Evolutionary conservation across 2,329 filamentous ascomycete species (phyloP).

Genomic region (Diaporthe amygdali): DNA sequence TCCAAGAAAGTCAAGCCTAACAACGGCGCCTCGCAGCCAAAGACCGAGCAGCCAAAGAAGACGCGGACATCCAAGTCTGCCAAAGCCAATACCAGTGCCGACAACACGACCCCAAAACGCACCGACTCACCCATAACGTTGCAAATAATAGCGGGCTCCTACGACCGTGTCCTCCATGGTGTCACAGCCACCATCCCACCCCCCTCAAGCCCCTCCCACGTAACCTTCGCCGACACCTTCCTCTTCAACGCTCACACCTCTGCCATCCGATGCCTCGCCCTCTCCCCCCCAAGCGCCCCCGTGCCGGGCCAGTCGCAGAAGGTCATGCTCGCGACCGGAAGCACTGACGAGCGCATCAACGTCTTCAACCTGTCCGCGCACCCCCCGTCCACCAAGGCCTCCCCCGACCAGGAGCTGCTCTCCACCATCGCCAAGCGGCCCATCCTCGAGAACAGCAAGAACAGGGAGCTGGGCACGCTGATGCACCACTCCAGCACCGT

Average conservation of each 20-base stretch:
- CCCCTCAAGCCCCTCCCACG: slow-evolving; percentile 37
- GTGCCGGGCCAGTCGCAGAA: slow-evolving; percentile 73
- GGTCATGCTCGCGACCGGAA: slow-evolving; percentile 86
- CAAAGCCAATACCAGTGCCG: slow-evolving; percentile 27
- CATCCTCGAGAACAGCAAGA: slow-evolving; percentile 83
- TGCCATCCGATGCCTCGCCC: slow-evolving; percentile 84
- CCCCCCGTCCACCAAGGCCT: slow-evolving; percentile 58
- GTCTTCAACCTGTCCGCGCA: slow-evolving; percentile 85
- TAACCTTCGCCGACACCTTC: slow-evolving; percentile 88
- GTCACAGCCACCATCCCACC: slow-evolving; percentile 75
- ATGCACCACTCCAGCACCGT: slow-evolving; percentile 86
- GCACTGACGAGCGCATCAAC: slow-evolving; percentile 94
- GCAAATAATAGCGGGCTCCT: slow-evolving; percentile 91
- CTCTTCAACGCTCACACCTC: slow-evolving; percentile 94
- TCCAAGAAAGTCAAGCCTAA: slow-evolving; percentile 19
- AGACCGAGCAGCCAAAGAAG: slow-evolving; percentile 18
- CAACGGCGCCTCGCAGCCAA: neutral
- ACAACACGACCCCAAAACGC: slow-evolving; percentile 51
- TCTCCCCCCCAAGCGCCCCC: slow-evolving; percentile 76
- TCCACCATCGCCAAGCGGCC: slow-evolving; percentile 73
- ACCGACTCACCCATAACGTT: slow-evolving; percentile 49
- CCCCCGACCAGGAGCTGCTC: slow-evolving; percentile 58
- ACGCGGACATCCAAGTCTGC: slow-evolving; percentile 18
- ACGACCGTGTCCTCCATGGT: slow-evolving; percentile 91
- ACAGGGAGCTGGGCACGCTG: slow-evolving; percentile 85